Evolutionary conservation across 2,329 filamentous ascomycete genomes (phyloP).

Genomic region (Didymella lethalis): DNA sequence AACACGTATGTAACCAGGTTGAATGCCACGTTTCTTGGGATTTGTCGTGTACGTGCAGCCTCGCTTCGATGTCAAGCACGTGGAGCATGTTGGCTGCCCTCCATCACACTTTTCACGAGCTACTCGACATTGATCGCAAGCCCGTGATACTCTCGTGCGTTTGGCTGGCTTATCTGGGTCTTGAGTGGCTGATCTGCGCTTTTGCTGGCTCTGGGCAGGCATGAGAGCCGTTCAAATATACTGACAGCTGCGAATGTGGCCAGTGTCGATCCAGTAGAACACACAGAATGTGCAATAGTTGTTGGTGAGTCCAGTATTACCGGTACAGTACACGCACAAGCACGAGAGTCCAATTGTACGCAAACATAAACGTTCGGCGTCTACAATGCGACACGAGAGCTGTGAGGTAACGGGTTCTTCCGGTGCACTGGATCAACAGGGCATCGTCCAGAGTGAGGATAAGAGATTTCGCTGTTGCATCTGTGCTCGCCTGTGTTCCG

Average conservation of each 20-base stretch:
- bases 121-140: constrained; percentile 72
- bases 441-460: constrained; percentile 17
- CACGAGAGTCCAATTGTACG: constrained; percentile 8
- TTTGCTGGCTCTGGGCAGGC: constrained; percentile 38
- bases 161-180: constrained; percentile 48
- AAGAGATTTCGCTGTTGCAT: constrained; percentile 27
- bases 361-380: constrained; percentile 9
- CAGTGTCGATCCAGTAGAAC: neutral
- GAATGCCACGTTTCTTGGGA: constrained; percentile 78
- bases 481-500: constrained; percentile 14
- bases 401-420: constrained; percentile 10
- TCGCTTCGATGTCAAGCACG: constrained; percentile 69
- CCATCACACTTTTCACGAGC: constrained; percentile 79
- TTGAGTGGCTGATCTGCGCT: constrained; percentile 34
- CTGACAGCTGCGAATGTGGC: neutral
- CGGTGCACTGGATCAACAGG: constrained; percentile 12
- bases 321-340: constrained; percentile 4
- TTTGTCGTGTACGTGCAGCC: constrained; percentile 75
- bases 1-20: constrained; percentile 80
- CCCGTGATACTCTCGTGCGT: constrained; percentile 71
- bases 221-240: constrained; percentile 26
- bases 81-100: constrained; percentile 69
- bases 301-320: neutral
- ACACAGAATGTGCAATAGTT: neutral
- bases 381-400: constrained; percentile 5